Evolutionary conservation across 192 early-diverging fungal genomes (phyloP), one percentile per base, ranked within the genome.

Genomic region (Martensiomyces pterosporus): DNA sequence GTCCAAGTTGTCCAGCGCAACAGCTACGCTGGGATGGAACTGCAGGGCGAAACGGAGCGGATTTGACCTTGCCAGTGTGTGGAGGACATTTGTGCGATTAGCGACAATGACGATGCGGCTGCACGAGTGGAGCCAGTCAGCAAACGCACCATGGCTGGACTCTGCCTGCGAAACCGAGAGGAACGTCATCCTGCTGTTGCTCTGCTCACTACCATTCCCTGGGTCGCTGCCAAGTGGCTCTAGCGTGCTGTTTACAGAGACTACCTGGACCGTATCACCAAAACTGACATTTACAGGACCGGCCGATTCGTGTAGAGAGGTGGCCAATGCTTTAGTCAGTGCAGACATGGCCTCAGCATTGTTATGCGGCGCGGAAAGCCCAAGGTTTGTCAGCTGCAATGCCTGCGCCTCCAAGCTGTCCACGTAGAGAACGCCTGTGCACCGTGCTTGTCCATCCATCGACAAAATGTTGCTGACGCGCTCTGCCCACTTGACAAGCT

Each of bases 81-180:
- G 35, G 15, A 64, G 41, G 19, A 70, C 37, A 9, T 35, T 18
- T 25, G 16, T 5, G 19, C 67, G 40, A 15, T 34, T 21, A n/a
- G 55, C 56, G 16, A 63, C 47, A 25, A 70, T n/a, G 21, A 70
- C 51, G 3, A 70, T 9, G 4, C 39, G 46, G 22, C 46, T 47
- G 43, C 60, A 70, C 15, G 45, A 52, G 21, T 41, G 59, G 16
- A 70, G 29, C 67, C 60, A 63, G 42, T 58, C 59, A 9, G 55
- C 50, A 50, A 62, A 58, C 23, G 19, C 45, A 21, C 45, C 49
- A 27, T 25, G 24, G 23, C 40, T 49, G 12, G 9, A 17, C 1
- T 27, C 24, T 13, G 60, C 55, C 2, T 18, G 41, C 2, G 60
- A 24, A 6, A 39, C 40, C 2, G 49, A 21, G 4, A 70, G 45